Base-by-base conservation (phyloP, 192 early-diverging fungal genomes). In the Backusella sp. region DNA sequence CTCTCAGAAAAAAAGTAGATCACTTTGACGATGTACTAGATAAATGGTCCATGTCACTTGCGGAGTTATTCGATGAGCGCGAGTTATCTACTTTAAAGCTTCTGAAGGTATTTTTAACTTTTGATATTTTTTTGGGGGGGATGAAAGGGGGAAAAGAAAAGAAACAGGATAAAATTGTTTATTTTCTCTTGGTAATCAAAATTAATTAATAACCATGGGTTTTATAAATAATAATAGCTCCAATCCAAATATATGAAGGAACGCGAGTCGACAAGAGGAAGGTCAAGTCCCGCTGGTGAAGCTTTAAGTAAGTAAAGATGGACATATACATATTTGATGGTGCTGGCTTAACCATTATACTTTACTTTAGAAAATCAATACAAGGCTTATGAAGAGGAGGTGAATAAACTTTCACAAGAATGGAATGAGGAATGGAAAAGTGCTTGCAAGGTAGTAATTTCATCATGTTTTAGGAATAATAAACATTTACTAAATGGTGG, bases 321-420 rank as follows among this genome's bases (percentile, higher is more conserved):
- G 34, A 74, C 6, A 56, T 26, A 36, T 73, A 66, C 39, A 7
- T 19, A 49, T 56, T 52, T 37, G 14, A 39, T 19, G n/a, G 8
- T 6, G 41, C 5, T 34, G 34, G 7, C 12, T 26, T 23, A 39
- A 14, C 15, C 21, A 70, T 59, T 59, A 30, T 14, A 17, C 2
- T 39, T 41, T 35, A 21, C 26, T 14, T 42, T 74, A 79, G 77
- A 79, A 26, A 39, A 74, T 1, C 65, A 79, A 42, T 79, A 79
- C 32, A 66, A 46, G 19, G 23, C 44, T 9, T 42, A 74, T 7
- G 65, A 74, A 35, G 59, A 32, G 9, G 35, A 67, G 19, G 52
- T 79, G 2, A 73, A 79, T 39, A 52, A 34, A n/a, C 32, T 74
- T n/a, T 66, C 53, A 34, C 67, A 79, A 49, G 46, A 79, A 41